Conservation (phyloP, 2,329 filamentous ascomycete species). For the Ascochyta pisi region DNA sequence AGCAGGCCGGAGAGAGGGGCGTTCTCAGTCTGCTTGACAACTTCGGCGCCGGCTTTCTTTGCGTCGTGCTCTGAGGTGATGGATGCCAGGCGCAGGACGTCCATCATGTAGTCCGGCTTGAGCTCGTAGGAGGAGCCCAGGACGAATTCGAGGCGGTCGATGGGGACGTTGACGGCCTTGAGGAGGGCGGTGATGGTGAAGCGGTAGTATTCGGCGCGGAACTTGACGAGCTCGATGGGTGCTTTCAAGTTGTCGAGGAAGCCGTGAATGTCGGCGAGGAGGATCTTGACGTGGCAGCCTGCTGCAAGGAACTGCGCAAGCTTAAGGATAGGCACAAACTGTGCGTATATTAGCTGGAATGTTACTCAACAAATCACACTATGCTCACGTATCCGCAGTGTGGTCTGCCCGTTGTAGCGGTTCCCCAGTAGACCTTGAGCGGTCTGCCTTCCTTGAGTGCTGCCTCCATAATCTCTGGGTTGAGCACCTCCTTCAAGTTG, state of each 20-base stretch:
- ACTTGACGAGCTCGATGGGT: slow-evolving; percentile 83
- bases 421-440: slow-evolving; percentile 87
- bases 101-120: slow-evolving; percentile 76
- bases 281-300: slow-evolving; percentile 80
- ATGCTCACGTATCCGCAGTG: slow-evolving; percentile 77
- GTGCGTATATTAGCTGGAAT: slow-evolving; percentile 8
- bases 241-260: slow-evolving; percentile 87
- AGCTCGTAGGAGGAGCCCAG: slow-evolving; percentile 84
- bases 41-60: slow-evolving; percentile 88
- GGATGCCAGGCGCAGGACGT: slow-evolving; percentile 78
- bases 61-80: slow-evolving; percentile 79
- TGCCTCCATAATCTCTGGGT: slow-evolving; percentile 81
- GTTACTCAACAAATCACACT: not conserved
- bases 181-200: slow-evolving; percentile 77
- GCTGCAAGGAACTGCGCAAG: slow-evolving; percentile 86
- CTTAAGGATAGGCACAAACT: slow-evolving; percentile 84
- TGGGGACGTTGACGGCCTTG: slow-evolving; percentile 77
- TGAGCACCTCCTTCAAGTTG: slow-evolving; percentile 83
- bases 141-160: slow-evolving; percentile 81
- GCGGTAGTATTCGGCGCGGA: slow-evolving; percentile 84
- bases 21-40: slow-evolving; percentile 90
- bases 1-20: slow-evolving; percentile 75
- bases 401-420: slow-evolving; percentile 83
- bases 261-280: slow-evolving; percentile 70
- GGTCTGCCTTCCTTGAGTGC: slow-evolving; percentile 70